Base-by-base conservation (phyloP, 208 protist species). In the Trypanosoma melophagium region DNA sequence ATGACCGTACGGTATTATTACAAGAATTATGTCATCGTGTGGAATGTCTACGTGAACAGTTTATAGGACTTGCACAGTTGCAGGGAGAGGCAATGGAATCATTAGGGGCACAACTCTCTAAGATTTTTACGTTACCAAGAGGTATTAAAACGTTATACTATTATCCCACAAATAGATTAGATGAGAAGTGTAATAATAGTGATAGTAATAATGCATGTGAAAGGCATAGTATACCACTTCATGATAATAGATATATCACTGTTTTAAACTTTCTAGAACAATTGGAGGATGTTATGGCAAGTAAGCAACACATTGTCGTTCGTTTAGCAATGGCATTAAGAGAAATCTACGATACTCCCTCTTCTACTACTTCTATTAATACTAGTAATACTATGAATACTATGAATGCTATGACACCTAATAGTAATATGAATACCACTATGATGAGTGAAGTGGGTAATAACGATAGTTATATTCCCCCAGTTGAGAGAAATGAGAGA, bases 231-330 rank as follows among this genome's bases (percentile, higher is more conserved):
- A 47, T n/a, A 47, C 42, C 9, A 2, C 42, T 2, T 1, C 4
- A 5, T 35, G 28, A 35, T 35, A 1, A 35, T 35, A 1, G 16
- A 10, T 35, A 57, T 44, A 13, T 0, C 35, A 38, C 51, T 5
- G 59, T 66, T 31, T 31, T 55, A 17, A 31, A 45, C 4, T 73
- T 73, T 66, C 25, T 73, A 16, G 14, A 62, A 41, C 51, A 73
- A 53, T 42, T 73, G 16, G 52, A 66, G 51, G 68, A 73, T 53
- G 58, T 73, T 28, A 66, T 73, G 68, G 9, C n/a, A 0, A 66
- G 60, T 31, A 73, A 73, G 40, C 68, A 73, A 22, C 59, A 61
- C n/a, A 38, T 67, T 44, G 22, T 73, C 55, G 24, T 66, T n/a
- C 61, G 40, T 40, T 42, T 73, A 4, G 68, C 58, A 19, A 61